Conservation (phyloP, 2,329 filamentous ascomycete species). For the Emericellopsis cladophorae region DNA sequence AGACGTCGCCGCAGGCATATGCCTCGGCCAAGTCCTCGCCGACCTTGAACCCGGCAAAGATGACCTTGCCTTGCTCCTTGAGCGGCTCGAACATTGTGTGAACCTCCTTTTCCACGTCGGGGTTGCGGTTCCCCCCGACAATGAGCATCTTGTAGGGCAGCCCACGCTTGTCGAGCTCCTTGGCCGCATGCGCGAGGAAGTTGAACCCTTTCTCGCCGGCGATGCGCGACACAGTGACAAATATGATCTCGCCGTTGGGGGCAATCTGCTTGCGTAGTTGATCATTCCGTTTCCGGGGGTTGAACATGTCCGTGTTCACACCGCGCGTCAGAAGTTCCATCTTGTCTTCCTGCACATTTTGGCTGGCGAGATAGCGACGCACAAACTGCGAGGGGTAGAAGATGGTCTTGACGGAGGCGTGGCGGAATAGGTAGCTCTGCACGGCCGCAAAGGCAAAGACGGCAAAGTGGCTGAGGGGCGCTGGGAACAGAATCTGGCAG, state of each 20-base stretch:
- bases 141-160: constrained; percentile 52
- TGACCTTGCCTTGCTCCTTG: constrained; percentile 33
- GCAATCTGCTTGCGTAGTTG: constrained; percentile 40
- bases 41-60: constrained; percentile 55
- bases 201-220: constrained; percentile 61
- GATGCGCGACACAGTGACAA: constrained; percentile 53
- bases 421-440: constrained; percentile 54
- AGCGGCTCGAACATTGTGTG: constrained; percentile 44
- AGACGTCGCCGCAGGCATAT: constrained; percentile 57
- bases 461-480: constrained; percentile 45
- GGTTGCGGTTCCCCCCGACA: constrained; percentile 55
- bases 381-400: constrained; percentile 59
- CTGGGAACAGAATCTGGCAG: constrained; percentile 55
- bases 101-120: constrained; percentile 47
- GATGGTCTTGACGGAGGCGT: constrained; percentile 48
- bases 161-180: constrained; percentile 38
- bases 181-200: constrained; percentile 46
- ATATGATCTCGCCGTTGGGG: constrained; percentile 49
- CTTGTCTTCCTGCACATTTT: constrained; percentile 42
- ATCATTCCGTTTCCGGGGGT: constrained; percentile 37
- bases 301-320: constrained; percentile 51
- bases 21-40: constrained; percentile 49
- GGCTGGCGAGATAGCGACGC: constrained; percentile 43
- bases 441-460: constrained; percentile 49
- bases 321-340: constrained; percentile 50